Evolutionary conservation across 768 basidiomycete species (phyloP), one percentile per base, ranked within the genome.

Genomic region (Multifurca ochricompacta): DNA sequence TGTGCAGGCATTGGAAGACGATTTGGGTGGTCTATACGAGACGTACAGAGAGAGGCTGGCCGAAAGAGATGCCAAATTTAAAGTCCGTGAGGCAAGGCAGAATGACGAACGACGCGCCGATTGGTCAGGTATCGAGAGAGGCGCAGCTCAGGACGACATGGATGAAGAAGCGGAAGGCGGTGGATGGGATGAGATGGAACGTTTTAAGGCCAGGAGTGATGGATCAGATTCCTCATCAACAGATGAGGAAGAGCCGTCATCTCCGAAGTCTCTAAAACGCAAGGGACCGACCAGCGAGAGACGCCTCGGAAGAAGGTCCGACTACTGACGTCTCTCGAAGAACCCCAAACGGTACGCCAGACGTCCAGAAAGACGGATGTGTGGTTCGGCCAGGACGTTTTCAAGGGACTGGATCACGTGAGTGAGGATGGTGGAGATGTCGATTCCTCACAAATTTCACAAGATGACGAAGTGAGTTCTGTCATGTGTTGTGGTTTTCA

Each of bases 301-400:
- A 66, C 65, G 34, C 67, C 66, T 39, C 69, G 69, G 32, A 85
- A 85, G 67, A 79, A 78, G 47, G 67, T 69, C 18, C 76, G 78
- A 37, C 69, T 87, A 13, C 65, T 81, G 34, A 74, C 76, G 2
- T 73, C 75, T 30, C 71, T 80, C 31, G 73, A 73, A 19, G 68
- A 66, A 32, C 69, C 73, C 0, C 65, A 69, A 56, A 51, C 62
- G 16, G 58, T 67, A 18, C 62, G 65, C 1, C 65, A 70, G 13
- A 64, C 65, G 11, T 81, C 77, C 61, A 77, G 77, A 42, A 76
- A 83, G 41, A 80, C 92, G 2, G 78, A 85, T 62, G 67, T 97
- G n/a, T 99, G 96, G 96, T 99, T 97, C 71, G 85, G 87, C 60
- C 95, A 96, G 69, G 86, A 87, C 47, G 69, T 96, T 40, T 99